Evolutionary conservation across 2,329 filamentous ascomycete species (phyloP), one percentile per base, ranked within the genome.

Genomic region (Tolypocladium guangdongense): DNA sequence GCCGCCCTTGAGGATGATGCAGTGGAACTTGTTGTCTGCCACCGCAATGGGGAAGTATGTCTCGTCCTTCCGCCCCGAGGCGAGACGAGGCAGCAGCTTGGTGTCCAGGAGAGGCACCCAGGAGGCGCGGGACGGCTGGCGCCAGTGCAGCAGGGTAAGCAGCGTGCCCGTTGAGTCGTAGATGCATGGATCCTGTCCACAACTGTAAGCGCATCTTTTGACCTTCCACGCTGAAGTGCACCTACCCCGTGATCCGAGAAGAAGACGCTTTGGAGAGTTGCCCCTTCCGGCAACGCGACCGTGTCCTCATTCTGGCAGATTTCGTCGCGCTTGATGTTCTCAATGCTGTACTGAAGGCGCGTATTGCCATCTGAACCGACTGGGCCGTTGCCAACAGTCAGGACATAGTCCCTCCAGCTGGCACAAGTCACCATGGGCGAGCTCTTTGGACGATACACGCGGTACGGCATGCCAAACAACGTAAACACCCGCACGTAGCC

Each of bases 41-140:
- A 97, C 91, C 1, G 93, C 93, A 35, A 99, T 89, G 1, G 93
- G 93, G 81, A 91, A 99, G 74, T 99, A 99, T 0, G 78, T 82
- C 71, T 99, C 93, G 58, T 87, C 81, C 69, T 96, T 96, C 54
- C 86, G 84, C 30, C 93, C 93, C 3, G 83, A 84, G 0, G 88
- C 87, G 4, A 96, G 80, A 56, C 93, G 90, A 1, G 88, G 79
- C 12, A 99, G 77, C 38, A 87, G 82, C 55, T 80, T 89, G 0
- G 95, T 99, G 70, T 99, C 92, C 3, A 99, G 81, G 3, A 99
- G 78, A 1, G 93, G 93, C 2, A 95, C 83, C 93, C 93, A 99
- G 55, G 81, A 84, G 11, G 91, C 93, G 64, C 93, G 86, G 4
- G 88, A 89, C 0, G 86, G 85, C 24, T 78, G 85, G 10, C 93